These are phyloP conservation scores for Inga laurina DNA, from an alignment of 306 rosid species.

Conservation along the genomic window DNA sequence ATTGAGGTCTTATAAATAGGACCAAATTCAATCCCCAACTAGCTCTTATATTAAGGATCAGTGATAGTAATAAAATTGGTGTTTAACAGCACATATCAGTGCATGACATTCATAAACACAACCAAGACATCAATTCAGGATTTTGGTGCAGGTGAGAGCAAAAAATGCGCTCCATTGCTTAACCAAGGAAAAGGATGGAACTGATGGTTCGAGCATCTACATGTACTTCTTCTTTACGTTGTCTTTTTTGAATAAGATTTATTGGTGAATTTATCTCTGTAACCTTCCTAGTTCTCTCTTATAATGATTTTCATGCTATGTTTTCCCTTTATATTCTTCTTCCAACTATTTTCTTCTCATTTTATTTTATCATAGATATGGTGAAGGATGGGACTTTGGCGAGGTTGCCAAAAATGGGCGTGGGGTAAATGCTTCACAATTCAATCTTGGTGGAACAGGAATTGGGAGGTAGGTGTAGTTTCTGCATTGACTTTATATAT, in stretches of 20 bases:
- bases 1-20: too few species aligned
- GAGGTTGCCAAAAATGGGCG: constrained; percentile 94
- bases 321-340: constrained; percentile 27
- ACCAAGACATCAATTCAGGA: constrained; percentile 27
- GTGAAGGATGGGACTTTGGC: constrained; percentile 99
- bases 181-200: constrained; percentile 68
- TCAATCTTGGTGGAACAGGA: constrained; percentile 77
- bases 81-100: constrained; percentile 19
- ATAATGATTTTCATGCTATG: constrained; percentile 9
- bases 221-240: constrained; percentile 58
- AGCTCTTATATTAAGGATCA: too few species aligned
- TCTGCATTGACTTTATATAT: constrained; percentile 24
- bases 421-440: constrained; percentile 91
- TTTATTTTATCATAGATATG: constrained; percentile 58
- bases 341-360: constrained; percentile 18
- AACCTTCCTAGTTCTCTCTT: constrained; percentile 14
- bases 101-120: constrained; percentile 13
- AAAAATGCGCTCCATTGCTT: constrained; percentile 58
- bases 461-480: constrained; percentile 91
- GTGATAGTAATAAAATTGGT: neutral
- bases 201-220: constrained; percentile 89
- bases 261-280: neutral
- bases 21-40: too few species aligned
- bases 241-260: constrained; percentile 28
- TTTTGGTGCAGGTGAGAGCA: constrained; percentile 67